These are phyloP conservation scores for Penicillium thymicola DNA, from an alignment of 2,329 filamentous ascomycete species.

Conservation along the genomic window DNA sequence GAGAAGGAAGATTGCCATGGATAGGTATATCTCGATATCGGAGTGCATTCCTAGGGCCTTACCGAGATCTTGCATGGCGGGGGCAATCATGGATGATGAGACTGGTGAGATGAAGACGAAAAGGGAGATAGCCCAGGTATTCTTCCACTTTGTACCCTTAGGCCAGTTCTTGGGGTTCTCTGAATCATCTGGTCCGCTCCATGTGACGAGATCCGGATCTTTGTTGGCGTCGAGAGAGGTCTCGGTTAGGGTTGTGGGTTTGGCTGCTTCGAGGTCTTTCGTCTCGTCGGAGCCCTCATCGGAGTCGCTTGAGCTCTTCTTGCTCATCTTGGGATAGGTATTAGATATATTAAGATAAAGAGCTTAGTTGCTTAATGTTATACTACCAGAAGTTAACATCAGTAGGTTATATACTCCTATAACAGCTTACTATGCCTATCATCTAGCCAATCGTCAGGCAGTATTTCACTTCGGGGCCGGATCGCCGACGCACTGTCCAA, in stretches of 20 bases:
- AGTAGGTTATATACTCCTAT: not conserved
- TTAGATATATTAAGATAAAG: not conserved
- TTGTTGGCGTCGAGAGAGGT: not conserved
- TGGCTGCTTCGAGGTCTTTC: not conserved
- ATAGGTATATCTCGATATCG: conserved; percentile 40
- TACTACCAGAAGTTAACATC: not conserved
- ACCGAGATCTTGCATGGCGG: conserved; percentile 48
- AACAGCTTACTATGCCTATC: not conserved
- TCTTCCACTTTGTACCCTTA: conserved; percentile 3
- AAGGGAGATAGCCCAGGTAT: not conserved
- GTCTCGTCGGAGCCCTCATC: not conserved
- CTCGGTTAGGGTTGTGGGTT: not conserved
- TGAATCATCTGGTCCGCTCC: conserved; percentile 9
- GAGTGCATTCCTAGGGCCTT: conserved; percentile 49
- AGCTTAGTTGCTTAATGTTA: not conserved
- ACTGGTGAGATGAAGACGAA: conserved; percentile 44
- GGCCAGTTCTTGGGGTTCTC: conserved; percentile 13
- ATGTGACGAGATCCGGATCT: conserved; percentile 5
- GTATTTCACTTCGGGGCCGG: not conserved
- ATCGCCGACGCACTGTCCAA: too few relatives aligned
- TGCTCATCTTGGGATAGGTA: not conserved
- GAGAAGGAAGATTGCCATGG: conserved; percentile 42
- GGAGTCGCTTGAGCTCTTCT: not conserved
- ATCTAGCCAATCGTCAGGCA: not conserved
- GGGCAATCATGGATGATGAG: conserved; percentile 55